These are phyloP conservation scores for Fonsecaea multimorphosa DNA, from an alignment of 2,329 filamentous ascomycete species.

Conservation along the genomic window DNA sequence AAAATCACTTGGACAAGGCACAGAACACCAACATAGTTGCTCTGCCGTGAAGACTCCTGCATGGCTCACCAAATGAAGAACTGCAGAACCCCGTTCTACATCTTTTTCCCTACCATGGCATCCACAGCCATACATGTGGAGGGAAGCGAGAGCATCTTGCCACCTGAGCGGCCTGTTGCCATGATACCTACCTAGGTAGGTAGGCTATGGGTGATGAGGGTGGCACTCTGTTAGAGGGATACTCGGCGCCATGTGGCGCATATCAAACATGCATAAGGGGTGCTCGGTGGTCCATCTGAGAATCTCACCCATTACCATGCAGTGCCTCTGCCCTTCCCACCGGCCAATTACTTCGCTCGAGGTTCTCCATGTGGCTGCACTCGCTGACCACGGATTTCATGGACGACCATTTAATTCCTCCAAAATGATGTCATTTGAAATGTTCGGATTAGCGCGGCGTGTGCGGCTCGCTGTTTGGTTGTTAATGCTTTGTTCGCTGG, in stretches of 20 bases:
- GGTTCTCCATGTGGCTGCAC: not conserved
- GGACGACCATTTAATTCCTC: not conserved
- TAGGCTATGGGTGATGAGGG: not conserved
- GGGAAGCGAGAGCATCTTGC: not conserved
- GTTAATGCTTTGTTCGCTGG: not conserved
- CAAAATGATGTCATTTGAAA: conserved; percentile 12
- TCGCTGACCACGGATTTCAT: not conserved
- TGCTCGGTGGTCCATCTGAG: not conserved
- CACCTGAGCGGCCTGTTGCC: not conserved
- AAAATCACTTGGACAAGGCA: not conserved
- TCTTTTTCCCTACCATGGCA: not conserved
- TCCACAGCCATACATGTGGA: not conserved
- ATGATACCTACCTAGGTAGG: no score
- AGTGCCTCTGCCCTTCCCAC: not conserved
- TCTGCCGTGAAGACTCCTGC: not conserved
- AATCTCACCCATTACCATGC: not conserved
- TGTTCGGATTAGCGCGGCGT: no score
- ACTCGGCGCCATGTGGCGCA: not conserved
- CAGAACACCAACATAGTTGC: not conserved
- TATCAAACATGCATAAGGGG: not conserved
- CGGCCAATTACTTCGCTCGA: not conserved
- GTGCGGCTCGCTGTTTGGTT: not conserved
- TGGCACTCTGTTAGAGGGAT: not conserved
- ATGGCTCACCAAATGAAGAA: not conserved
- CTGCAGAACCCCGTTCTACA: not conserved